Evolutionary conservation across 2,329 filamentous ascomycete species (phyloP).

Genomic region (Ophiocordyceps camponoti-saundersi): DNA sequence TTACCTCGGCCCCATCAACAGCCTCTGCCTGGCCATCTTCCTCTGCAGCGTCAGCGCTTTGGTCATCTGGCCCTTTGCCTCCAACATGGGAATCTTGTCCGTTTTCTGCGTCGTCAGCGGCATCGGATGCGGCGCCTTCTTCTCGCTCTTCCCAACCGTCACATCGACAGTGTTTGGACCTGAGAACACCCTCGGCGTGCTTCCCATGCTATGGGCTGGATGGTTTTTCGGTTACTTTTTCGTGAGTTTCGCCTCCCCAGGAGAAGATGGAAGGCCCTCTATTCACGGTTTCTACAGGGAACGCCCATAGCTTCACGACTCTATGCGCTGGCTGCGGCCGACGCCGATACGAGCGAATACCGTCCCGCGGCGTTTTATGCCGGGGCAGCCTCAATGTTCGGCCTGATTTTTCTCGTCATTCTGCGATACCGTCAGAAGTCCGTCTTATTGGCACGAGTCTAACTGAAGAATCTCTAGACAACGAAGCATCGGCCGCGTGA

Average conservation of each 20-base stretch:
- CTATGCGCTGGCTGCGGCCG: constrained; percentile 7
- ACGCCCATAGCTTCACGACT: constrained; percentile 11
- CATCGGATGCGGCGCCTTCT: constrained; percentile 12
- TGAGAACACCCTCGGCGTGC: constrained; percentile 9
- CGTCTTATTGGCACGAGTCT: constrained; percentile 1
- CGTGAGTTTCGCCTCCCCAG: constrained; percentile 5
- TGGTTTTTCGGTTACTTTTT: constrained; percentile 13
- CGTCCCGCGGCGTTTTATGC: constrained; percentile 12
- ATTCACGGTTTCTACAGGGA: constrained; percentile 5
- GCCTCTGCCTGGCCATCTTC: constrained; percentile 8
- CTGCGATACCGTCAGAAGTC: constrained; percentile 2
- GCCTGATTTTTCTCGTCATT: constrained; percentile 5
- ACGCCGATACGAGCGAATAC: constrained; percentile 5
- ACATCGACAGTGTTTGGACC: constrained; percentile 8
- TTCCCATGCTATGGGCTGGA: constrained; percentile 10
- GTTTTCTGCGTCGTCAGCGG: constrained; percentile 11
- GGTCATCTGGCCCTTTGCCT: constrained; percentile 11
- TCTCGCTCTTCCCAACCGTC: constrained; percentile 10
- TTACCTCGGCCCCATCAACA: constrained; percentile 10
- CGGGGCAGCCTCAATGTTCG: constrained; percentile 8
- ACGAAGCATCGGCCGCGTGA: neutral
- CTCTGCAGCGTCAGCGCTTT: constrained; percentile 9
- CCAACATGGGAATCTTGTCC: constrained; percentile 6
- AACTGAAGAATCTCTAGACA: neutral
- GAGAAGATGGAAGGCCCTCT: too few species aligned